Conservation (phyloP, 192 early-diverging fungal species). For the Dimargaris cristalligena region DNA sequence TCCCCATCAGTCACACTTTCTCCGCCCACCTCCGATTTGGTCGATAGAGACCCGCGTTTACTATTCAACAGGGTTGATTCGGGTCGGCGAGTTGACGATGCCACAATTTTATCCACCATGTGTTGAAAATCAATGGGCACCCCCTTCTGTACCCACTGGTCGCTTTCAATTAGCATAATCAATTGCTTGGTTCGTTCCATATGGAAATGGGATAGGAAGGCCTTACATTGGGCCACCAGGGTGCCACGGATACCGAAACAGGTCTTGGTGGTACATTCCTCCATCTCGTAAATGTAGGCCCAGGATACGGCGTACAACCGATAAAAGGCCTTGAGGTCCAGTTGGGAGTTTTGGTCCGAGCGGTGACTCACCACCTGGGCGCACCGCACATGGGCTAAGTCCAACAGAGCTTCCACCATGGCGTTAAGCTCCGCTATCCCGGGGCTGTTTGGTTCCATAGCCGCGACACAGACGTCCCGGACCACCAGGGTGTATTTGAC, state of each 20-base stretch:
- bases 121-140: slow-evolving; percentile 90
- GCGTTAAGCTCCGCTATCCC: slow-evolving; percentile 56
- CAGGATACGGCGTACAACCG: slow-evolving; percentile 60
- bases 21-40: no score
- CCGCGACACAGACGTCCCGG: slow-evolving; percentile 13
- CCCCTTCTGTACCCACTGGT: slow-evolving; percentile 87
- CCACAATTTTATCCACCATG: slow-evolving; percentile 59
- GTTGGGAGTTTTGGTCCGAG: slow-evolving; percentile 73
- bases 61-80: no score
- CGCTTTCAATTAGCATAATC: slow-evolving; percentile 78
- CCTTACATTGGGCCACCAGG: slow-evolving; percentile 79
- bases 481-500: slow-evolving; percentile 48
- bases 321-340: slow-evolving; percentile 79
- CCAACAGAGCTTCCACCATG: slow-evolving; percentile 61
- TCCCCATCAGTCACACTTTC: no score
- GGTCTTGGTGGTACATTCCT: slow-evolving; percentile 62
- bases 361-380: slow-evolving; percentile 76
- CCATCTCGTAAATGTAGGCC: slow-evolving; percentile 67
- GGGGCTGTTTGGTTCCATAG: no score
- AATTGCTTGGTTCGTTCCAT: slow-evolving; percentile 80
- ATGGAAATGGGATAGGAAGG: slow-evolving; percentile 85
- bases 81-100: slow-evolving; percentile 31
- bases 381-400: slow-evolving; percentile 71
- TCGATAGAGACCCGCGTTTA: no score
- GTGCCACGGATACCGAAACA: slow-evolving; percentile 84